These are phyloP conservation scores for Pseudogymnoascus sp. DNA, from an alignment of 2,329 filamentous ascomycete genomes.

Conservation along the genomic window DNA sequence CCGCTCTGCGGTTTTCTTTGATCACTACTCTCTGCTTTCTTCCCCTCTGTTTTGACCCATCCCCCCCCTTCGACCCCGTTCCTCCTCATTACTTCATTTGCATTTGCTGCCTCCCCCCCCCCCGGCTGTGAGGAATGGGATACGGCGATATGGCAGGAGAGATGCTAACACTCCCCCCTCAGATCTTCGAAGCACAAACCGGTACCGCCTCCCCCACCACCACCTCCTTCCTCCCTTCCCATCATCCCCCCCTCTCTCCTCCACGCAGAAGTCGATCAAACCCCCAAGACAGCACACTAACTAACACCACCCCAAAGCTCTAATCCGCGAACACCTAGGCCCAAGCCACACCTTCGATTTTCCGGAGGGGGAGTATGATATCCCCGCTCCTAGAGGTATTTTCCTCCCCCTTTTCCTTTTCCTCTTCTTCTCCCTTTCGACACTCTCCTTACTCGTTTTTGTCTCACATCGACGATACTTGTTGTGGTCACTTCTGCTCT, in stretches of 20 bases:
- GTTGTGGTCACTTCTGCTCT: constrained; percentile 40
- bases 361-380: neutral
- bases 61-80: neutral
- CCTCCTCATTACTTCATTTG: neutral
- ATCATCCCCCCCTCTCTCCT: too few species aligned
- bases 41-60: too few species aligned
- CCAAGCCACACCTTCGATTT: neutral
- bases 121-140: neutral
- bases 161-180: neutral
- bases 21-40: too few species aligned
- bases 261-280: too few species aligned
- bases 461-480: too few species aligned
- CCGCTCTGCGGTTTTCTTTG: too few species aligned
- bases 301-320: constrained; percentile 28
- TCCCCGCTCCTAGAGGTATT: constrained; percentile 30
- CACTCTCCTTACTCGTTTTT: too few species aligned
- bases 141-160: neutral
- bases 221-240: neutral
- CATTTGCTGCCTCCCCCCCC: neutral
- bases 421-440: constrained; percentile 41
- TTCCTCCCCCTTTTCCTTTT: constrained; percentile 44
- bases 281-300: too few species aligned
- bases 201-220: constrained; percentile 24
- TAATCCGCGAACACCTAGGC: constrained; percentile 38
- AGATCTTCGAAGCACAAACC: constrained; percentile 50